Percentiles rank a stretch among this genome's conserved stretches.
phyloP scores from a whole-genome alignment of 2,329 filamentous ascomycete species.

The Neobulgaria alba region DNA sequence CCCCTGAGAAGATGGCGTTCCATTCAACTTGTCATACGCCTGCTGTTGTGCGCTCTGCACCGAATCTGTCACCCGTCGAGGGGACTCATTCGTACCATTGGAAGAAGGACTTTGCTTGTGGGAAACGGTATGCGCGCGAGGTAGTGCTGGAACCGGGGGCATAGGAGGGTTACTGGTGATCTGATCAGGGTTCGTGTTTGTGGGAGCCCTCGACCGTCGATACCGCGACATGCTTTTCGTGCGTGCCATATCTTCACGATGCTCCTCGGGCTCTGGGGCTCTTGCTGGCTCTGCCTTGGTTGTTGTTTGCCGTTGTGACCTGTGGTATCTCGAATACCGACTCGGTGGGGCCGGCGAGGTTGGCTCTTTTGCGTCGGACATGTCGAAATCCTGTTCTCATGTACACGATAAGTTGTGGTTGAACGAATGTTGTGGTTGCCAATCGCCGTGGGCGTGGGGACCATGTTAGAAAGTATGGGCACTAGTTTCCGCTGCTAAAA shows the following conservation, averaged over 20 bases:
- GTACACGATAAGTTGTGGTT: no score
- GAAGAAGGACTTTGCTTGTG: not conserved
- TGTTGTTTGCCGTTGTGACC: slow-evolving; percentile 41
- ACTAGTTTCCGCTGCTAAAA: no score
- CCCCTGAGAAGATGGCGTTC: not conserved
- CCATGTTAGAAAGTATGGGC: no score
- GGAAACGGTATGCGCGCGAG: not conserved
- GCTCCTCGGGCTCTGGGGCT: slow-evolving; percentile 13
- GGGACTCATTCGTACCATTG: not conserved
- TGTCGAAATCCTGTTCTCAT: no score
- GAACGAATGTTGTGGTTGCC: no score
- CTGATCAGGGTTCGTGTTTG: slow-evolving; percentile 4
- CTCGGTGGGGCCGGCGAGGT: slow-evolving; percentile 17
- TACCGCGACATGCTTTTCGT: slow-evolving; percentile 33
- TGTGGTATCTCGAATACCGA: slow-evolving; percentile 50
- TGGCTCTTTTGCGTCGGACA: slow-evolving; percentile 17
- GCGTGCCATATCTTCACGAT: slow-evolving; percentile 24
- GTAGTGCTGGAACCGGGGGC: slow-evolving; percentile 6
- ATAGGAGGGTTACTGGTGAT: slow-evolving; percentile 9
- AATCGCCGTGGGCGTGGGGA: no score
- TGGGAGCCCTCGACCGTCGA: slow-evolving; percentile 19
- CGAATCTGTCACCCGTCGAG: slow-evolving; percentile 4
- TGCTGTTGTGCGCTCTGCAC: slow-evolving; percentile 14
- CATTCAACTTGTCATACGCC: not conserved
- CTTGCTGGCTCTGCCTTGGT: slow-evolving; percentile 28